Conservation (phyloP, 23 red algal species). For the Cyanidiococcus yangmingshanensis region DNA sequence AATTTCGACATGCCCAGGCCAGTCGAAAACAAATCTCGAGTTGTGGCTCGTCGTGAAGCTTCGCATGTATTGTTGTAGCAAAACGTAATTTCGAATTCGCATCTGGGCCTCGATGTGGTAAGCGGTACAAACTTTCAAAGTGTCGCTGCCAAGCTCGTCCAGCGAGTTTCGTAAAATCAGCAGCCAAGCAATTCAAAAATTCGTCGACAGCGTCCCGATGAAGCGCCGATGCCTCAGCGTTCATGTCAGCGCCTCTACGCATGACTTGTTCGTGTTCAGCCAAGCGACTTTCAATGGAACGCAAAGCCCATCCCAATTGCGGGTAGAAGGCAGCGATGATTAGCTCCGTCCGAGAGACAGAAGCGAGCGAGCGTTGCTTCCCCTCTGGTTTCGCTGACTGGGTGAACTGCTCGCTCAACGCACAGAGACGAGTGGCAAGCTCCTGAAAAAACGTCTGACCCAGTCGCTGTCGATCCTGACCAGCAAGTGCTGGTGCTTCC, state of each 20-base stretch:
- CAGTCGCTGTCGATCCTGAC: neutral
- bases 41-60: neutral
- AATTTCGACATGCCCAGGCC: neutral
- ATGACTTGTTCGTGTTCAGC: neutral
- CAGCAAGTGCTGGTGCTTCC: neutral
- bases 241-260: neutral
- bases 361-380: neutral
- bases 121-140: neutral
- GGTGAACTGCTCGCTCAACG: neutral
- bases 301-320: neutral
- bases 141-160: neutral
- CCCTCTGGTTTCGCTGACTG: neutral
- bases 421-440: neutral
- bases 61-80: neutral
- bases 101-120: neutral
- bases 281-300: neutral
- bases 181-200: neutral
- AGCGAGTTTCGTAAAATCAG: neutral
- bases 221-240: neutral
- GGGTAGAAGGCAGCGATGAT: neutral
- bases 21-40: neutral
- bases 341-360: no score
- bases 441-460: neutral
- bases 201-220: neutral
- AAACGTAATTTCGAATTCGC: neutral